These are phyloP conservation scores for Fusarium dimerum DNA, from an alignment of 2,329 filamentous ascomycete species.

Conservation along the genomic window DNA sequence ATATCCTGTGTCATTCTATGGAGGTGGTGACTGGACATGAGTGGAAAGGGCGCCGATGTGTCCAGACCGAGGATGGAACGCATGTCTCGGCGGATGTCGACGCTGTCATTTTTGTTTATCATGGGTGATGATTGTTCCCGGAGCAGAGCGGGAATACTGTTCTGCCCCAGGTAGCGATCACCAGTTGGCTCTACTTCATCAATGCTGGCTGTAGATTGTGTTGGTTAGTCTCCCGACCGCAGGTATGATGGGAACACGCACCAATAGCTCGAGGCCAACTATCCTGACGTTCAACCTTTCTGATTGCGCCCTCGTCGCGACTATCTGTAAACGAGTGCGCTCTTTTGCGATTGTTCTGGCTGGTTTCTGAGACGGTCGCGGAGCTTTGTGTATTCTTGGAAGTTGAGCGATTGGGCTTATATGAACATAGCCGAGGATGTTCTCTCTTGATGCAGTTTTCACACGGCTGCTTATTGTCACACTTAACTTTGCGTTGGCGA, in stretches of 20 bases:
- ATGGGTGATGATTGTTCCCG: constrained; percentile 59
- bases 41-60: constrained; percentile 65
- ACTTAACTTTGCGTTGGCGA: constrained; percentile 68
- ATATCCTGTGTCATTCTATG: constrained; percentile 62
- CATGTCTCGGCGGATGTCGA: constrained; percentile 65
- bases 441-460: constrained; percentile 69
- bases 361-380: constrained; percentile 25
- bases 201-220: constrained; percentile 38
- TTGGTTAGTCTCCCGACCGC: constrained; percentile 19
- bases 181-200: constrained; percentile 58
- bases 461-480: constrained; percentile 68
- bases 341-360: constrained; percentile 33
- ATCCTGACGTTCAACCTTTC: constrained; percentile 39
- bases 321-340: constrained; percentile 35
- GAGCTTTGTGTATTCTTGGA: constrained; percentile 33
- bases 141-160: constrained; percentile 67
- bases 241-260: constrained; percentile 21
- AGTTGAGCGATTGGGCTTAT: constrained; percentile 59
- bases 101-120: constrained; percentile 50
- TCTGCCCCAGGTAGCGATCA: constrained; percentile 65
- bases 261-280: constrained; percentile 47
- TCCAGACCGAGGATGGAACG: constrained; percentile 66
- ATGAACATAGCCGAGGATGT: constrained; percentile 65
- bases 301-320: constrained; percentile 29
- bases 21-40: constrained; percentile 65